Base-by-base conservation (phyloP, 441 rosid species). In the Adansonia grandidieri region DNA sequence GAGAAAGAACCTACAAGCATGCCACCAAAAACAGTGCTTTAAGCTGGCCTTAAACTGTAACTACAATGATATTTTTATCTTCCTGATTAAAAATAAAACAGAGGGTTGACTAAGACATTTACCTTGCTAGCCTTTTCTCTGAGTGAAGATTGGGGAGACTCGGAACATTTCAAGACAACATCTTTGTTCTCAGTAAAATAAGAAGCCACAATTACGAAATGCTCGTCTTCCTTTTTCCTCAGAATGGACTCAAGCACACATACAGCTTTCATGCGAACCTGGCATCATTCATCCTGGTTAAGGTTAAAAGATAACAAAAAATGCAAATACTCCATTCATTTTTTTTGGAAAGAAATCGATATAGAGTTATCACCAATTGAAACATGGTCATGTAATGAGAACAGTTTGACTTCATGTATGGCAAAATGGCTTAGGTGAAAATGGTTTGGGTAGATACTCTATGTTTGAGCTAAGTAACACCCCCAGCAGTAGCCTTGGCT, bases 241-340 rank as follows among this genome's bases (percentile, higher is more conserved):
- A 96, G 80, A 78, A 96, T 83, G 74, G 96, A 86, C 82, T 94
- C 99, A 60, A 96, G 96, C 53, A 94, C 93, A 85, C 97, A 96
- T 54, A 89, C 77, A 73, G 98, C 98, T 91, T 90, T 96, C 98
- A 94, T 86, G 61, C 94, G 98, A 63, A 93, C 94, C 99, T 96
- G 88, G 80, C 73, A 80, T 74, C 32, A 75, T 78, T 22, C 70
- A 76, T 20, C 32, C 65, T 75, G 56, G 62, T 28, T 10, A 61
- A 76, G 6, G 42, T 58, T 74, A 22, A 66, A 76, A 75, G 73
- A 64, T 6, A 20, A 61, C 9, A 45, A 50, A 17, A 68, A 63
- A 15, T 15, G 20, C 9, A 32, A 77, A 53, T 48, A 67, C 51
- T 5, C 47, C 42, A 28, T 64, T 64, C 45, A 47, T 75, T 48